A percentile compares a stretch with the other conserved stretches of the same genome.
Conservation (phyloP, 257 asterid species). For the Jaltomata sinuosa region DNA sequence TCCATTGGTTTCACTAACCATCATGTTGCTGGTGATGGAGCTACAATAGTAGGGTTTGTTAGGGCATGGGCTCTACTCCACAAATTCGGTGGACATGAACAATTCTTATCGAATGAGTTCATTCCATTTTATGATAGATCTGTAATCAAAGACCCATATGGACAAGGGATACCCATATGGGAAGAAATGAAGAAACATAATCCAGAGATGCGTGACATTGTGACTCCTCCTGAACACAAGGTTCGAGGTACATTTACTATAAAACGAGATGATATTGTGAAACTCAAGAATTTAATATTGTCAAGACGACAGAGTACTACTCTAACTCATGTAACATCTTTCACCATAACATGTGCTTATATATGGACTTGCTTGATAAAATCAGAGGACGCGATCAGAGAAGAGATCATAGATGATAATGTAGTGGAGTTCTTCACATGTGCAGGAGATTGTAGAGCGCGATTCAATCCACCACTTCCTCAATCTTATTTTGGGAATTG, state of each 20-base stretch:
- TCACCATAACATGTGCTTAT: conserved; percentile 17
- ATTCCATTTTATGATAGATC: conserved; percentile 15
- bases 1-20: conserved; percentile 5
- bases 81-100: background rate
- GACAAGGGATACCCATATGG: conserved; percentile 3
- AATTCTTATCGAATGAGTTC: background rate
- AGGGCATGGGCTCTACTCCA: conserved; percentile 13
- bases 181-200: background rate
- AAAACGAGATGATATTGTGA: background rate
- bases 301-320: conserved; percentile 8
- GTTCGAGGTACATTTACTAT: conserved; percentile 17
- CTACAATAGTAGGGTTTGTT: background rate
- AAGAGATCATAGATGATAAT: background rate
- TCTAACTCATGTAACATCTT: conserved; percentile 22
- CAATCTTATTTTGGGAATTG: conserved; percentile 44
- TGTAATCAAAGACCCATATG: background rate
- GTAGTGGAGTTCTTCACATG: background rate
- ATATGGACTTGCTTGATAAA: conserved; percentile 35
- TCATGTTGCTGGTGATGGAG: conserved; percentile 9
- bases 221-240: background rate
- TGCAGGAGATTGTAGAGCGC: conserved; percentile 18
- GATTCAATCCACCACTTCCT: conserved; percentile 35
- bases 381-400: background rate
- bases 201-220: background rate
- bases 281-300: conserved; percentile 19